phyloP scores from a whole-genome alignment of 495 filamentous ascomycete genomes.

The Penicillium manginii region DNA sequence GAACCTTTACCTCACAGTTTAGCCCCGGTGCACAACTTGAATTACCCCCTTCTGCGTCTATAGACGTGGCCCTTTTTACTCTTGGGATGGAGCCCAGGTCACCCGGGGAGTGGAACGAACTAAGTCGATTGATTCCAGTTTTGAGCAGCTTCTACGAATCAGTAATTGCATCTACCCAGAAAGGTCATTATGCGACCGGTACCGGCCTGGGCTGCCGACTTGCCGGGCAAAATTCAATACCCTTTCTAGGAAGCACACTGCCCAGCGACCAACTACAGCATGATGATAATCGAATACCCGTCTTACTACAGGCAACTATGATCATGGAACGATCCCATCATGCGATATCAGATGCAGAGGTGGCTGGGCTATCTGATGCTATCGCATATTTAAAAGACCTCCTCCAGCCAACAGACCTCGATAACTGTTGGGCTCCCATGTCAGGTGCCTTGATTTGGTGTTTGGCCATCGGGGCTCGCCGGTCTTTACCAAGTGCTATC shows the following conservation, averaged over 20 bases:
- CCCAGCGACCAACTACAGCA: neutral
- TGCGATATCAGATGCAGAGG: neutral
- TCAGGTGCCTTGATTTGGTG: slow-evolving; percentile 29
- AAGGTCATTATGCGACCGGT: neutral
- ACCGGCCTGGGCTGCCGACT: slow-evolving; percentile 1
- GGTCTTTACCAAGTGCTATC: neutral
- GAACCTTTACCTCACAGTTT: neutral
- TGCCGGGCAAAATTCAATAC: neutral
- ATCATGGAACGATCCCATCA: slow-evolving; percentile 5
- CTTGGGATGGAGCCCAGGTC: neutral
- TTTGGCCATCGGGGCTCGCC: slow-evolving; percentile 21
- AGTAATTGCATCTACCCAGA: neutral
- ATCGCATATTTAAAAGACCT: slow-evolving; percentile 11
- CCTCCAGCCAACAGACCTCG: slow-evolving; percentile 18
- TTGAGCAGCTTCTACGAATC: neutral
- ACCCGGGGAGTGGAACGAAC: neutral
- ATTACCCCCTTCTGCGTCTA: neutral
- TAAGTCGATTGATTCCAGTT: neutral
- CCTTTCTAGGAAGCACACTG: neutral
- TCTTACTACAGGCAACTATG: slow-evolving; percentile 3
- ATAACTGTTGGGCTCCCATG: slow-evolving; percentile 15
- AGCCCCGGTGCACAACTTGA: neutral
- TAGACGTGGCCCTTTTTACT: slow-evolving; percentile 1
- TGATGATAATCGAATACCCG: slow-evolving; percentile 12
- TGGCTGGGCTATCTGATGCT: neutral